These are phyloP conservation scores for Ceratocystis harringtonii DNA, from an alignment of 2,329 filamentous ascomycete species.

Conservation along the genomic window DNA sequence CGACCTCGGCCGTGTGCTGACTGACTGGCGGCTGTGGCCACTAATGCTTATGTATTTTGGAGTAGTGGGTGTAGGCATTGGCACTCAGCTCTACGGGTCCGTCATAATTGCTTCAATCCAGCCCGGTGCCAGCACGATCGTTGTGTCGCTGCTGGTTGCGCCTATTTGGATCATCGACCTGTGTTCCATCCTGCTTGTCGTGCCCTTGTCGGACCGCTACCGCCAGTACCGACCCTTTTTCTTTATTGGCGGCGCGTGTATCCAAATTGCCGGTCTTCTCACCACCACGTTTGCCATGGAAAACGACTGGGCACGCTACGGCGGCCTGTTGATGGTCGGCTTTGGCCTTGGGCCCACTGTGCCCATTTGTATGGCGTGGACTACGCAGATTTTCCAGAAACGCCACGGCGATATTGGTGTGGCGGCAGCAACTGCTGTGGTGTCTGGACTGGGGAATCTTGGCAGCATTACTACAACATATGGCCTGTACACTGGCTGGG, in stretches of 20 bases:
- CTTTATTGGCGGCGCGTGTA: conserved; percentile 58
- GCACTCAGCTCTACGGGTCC: conserved; percentile 74
- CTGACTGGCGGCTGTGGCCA: conserved; percentile 83
- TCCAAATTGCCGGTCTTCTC: conserved; percentile 72
- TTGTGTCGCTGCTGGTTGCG: conserved; percentile 70
- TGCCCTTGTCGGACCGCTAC: conserved; percentile 76
- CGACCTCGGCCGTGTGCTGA: conserved; percentile 54
- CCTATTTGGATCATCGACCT: conserved; percentile 93
- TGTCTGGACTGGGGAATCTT: conserved; percentile 74
- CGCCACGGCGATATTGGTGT: conserved; percentile 85
- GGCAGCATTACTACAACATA: conserved; percentile 81
- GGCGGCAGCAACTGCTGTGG: conserved; percentile 68
- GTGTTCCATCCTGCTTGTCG: conserved; percentile 71
- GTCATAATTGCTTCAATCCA: conserved; percentile 74
- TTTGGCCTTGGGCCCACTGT: conserved; percentile 85
- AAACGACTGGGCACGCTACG: conserved; percentile 71
- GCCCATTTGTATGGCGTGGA: conserved; percentile 90
- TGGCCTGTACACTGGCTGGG: conserved; percentile 77
- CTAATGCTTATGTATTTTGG: conserved; percentile 86
- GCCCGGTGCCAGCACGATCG: conserved; percentile 53
- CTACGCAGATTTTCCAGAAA: conserved; percentile 74
- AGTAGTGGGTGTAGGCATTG: conserved; percentile 82
- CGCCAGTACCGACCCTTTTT: conserved; percentile 64
- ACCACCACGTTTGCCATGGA: conserved; percentile 57
- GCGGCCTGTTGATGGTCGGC: conserved; percentile 75